Evolutionary conservation across 2,329 filamentous ascomycete genomes (phyloP).

Genomic region (Aspergillus pseudoterreus): DNA sequence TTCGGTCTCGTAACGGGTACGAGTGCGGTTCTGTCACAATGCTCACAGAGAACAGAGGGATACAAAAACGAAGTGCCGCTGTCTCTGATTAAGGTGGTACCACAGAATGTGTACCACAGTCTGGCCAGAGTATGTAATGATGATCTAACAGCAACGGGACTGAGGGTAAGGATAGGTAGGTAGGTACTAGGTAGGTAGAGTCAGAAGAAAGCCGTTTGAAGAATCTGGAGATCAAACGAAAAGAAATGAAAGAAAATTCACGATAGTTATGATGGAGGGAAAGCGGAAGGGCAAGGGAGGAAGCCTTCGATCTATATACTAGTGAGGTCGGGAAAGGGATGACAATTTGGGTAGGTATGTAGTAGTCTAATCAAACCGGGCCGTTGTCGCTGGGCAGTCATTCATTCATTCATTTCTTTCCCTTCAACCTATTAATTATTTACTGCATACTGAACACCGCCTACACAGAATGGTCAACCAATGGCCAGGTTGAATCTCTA

Average conservation of each 20-base stretch:
- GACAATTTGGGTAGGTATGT: constrained; percentile 10
- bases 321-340: constrained; percentile 15
- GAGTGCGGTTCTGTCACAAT: constrained; percentile 3
- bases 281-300: constrained; percentile 1
- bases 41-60: neutral
- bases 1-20: constrained; percentile 3
- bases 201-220: neutral
- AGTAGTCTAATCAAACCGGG: constrained; percentile 14
- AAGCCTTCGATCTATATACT: constrained; percentile 18
- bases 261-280: neutral
- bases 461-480: no score
- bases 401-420: constrained; percentile 1
- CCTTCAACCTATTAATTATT: neutral
- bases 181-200: neutral
- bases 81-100: no score
- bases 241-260: neutral
- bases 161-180: constrained; percentile 10
- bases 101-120: neutral
- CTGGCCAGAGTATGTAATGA: constrained; percentile 9
- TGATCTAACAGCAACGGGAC: constrained; percentile 14
- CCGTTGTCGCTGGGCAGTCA: constrained; percentile 14
- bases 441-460: no score
- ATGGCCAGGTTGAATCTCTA: constrained; percentile 1
- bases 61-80: neutral
- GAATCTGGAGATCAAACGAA: neutral